Conservation (phyloP, 768 basidiomycete genomes). For the Hericium erinaceus region DNA sequence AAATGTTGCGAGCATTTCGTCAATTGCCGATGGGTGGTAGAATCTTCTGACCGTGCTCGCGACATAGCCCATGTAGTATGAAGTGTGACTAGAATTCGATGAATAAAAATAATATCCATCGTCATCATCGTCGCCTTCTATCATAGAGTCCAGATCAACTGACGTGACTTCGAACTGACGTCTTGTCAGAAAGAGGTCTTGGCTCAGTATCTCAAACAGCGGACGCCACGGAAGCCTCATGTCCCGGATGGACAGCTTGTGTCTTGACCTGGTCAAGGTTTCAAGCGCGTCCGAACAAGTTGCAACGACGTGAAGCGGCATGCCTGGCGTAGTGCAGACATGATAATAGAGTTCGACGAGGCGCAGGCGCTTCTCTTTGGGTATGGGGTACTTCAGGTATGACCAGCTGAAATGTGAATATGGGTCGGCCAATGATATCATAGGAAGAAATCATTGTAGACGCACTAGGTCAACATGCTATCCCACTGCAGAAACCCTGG, state of each 20-base stretch:
- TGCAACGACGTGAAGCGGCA: conserved; percentile 61
- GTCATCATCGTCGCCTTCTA: no score
- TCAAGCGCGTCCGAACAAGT: conserved; percentile 57
- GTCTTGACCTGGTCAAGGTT: conserved; percentile 53
- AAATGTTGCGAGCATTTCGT: conserved; percentile 84
- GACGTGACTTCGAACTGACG: conserved; percentile 75
- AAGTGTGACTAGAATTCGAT: conserved; percentile 44
- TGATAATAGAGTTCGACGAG: conserved; percentile 76
- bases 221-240: conserved; percentile 78
- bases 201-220: conserved; percentile 58
- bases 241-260: conserved; percentile 68
- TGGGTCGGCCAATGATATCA: conserved; percentile 10
- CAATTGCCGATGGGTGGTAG: conserved; percentile 81
- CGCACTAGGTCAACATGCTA: conserved; percentile 63
- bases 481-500: conserved; percentile 77
- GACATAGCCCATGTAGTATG: conserved; percentile 69
- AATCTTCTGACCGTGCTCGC: conserved; percentile 65
- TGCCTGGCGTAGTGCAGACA: conserved; percentile 65
- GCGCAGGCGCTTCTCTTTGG: conserved; percentile 63
- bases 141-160: conserved; percentile 16
- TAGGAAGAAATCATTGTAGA: conserved; percentile 11
- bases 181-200: conserved; percentile 69
- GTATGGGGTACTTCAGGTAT: conserved; percentile 81
- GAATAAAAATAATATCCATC: not conserved
- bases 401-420: conserved; percentile 46